Evolutionary conservation across 2,329 filamentous ascomycete genomes (phyloP).

Genomic region (Geoglossum cookeanum): DNA sequence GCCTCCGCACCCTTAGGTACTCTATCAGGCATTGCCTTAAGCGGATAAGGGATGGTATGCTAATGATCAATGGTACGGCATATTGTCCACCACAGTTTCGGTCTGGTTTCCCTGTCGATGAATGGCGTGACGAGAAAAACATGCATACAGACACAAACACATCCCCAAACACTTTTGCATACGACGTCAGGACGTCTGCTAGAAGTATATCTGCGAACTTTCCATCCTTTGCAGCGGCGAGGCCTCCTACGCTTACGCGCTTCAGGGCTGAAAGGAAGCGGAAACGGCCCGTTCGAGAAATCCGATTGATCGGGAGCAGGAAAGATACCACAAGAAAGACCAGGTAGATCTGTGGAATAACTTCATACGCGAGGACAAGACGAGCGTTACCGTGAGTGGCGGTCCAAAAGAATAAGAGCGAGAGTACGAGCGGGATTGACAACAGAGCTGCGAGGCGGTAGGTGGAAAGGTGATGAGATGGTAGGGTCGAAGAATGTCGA

Average conservation of each 20-base stretch:
- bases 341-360: conserved; percentile 72
- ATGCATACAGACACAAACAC: conserved; percentile 80
- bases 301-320: conserved; percentile 48
- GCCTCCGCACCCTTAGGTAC: conserved; percentile 50
- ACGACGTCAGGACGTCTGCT: conserved; percentile 86
- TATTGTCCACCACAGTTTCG: conserved; percentile 61
- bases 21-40: conserved; percentile 85
- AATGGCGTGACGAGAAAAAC: conserved; percentile 55
- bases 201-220: conserved; percentile 91
- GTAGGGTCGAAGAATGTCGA: conserved; percentile 48
- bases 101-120: conserved; percentile 64
- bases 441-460: conserved; percentile 72
- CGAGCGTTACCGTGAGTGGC: conserved; percentile 51
- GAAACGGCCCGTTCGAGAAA: conserved; percentile 50
- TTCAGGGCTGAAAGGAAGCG: conserved; percentile 58
- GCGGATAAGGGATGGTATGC: conserved; percentile 66
- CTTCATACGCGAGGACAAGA: conserved; percentile 60
- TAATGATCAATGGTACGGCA: conserved; percentile 69
- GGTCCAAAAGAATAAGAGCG: conserved; percentile 66
- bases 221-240: conserved; percentile 71
- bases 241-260: conserved; percentile 64
- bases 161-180: conserved; percentile 81
- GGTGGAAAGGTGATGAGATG: conserved; percentile 59
- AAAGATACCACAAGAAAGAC: conserved; percentile 52
- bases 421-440: conserved; percentile 48